phyloP scores from a whole-genome alignment of 441 rosid species.

The Arabidopsis hybrid region DNA sequence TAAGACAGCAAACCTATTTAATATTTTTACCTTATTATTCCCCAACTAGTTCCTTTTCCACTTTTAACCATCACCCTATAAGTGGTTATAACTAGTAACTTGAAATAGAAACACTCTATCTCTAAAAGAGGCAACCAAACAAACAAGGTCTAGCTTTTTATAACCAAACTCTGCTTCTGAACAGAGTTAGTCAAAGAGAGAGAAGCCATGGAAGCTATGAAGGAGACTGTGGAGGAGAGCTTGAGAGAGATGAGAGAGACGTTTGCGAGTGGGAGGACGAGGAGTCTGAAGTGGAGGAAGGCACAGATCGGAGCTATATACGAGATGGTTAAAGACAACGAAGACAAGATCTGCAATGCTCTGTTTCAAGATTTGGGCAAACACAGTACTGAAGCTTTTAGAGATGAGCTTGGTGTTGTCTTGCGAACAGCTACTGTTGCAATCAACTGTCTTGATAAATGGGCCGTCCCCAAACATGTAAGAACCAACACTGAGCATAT shows the following conservation, averaged over 20 bases:
- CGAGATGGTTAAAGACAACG: slow-evolving; percentile 63
- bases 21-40: slow-evolving; percentile 24
- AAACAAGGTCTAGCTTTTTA: background rate
- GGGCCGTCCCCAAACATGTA: slow-evolving; percentile 80
- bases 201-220: slow-evolving; percentile 43
- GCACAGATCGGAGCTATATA: slow-evolving; percentile 63
- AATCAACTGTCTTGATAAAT: slow-evolving; percentile 63
- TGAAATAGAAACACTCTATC: slow-evolving; percentile 18
- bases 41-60: slow-evolving; percentile 23
- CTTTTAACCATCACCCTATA: slow-evolving; percentile 30
- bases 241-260: slow-evolving; percentile 63
- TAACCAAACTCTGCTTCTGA: slow-evolving; percentile 17
- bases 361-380: slow-evolving; percentile 83
- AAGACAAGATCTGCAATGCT: slow-evolving; percentile 53
- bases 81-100: slow-evolving; percentile 18
- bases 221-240: slow-evolving; percentile 49
- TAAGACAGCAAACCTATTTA: slow-evolving; percentile 6
- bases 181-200: slow-evolving; percentile 18
- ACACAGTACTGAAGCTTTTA: slow-evolving; percentile 70
- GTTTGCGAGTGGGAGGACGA: slow-evolving; percentile 64
- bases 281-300: slow-evolving; percentile 75
- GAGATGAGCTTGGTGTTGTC: slow-evolving; percentile 79
- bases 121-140: slow-evolving; percentile 22
- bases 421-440: slow-evolving; percentile 60
- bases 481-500: background rate